Base-by-base conservation (phyloP, 371 early-diverging fungal species). In the Homolaphlyctis polyrhiza region DNA sequence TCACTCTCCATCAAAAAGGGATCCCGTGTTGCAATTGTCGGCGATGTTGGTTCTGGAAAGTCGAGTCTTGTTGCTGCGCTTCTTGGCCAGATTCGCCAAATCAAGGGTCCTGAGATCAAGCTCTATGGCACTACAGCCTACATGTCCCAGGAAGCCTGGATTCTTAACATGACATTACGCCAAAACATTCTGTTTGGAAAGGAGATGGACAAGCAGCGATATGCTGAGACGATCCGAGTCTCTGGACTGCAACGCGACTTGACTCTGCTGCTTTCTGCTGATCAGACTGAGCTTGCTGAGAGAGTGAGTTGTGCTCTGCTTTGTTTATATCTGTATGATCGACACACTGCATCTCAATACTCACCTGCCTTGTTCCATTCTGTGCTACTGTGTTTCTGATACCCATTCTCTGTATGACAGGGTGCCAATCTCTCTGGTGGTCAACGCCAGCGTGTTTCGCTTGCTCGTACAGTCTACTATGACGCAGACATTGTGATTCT, bases 1-100 rank as follows among this genome's bases (percentile, higher is more conserved):
- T 68, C 75, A 1, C 36, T 55, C 1, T 43, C 80, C 33, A 94
- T 87, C 65, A 73, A 59, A 16, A 66, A 84, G 50, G 82, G 83
- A 0, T 64, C 76, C 47, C 57, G 77, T 25, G 73, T 86, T 34
- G 88, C 83, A 4, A 74, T 89, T 52, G 78, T 89, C 21, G 89
- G 89, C 13, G 85, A 84, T 67, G 87, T 89, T 21, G 89, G 87
- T 27, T 76, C 82, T 11, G 88, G 89, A 61, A 86, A 86, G 60
- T 66, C 66, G 0, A 81, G 66, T 25, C 69, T 87, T 8, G 49
- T 87, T 49, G 77, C 80, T 8, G 87, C 87, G 1, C 67, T 87
- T 29, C 74, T 86, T 63, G 87, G 88, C 23, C 86, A 88, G 60
- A 79, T 89, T 43, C 74, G 71, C 16, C 65, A 74, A 18, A 35